A percentile compares a stretch with the other conserved stretches of the same genome.
Evolutionary conservation across 2,329 filamentous ascomycete species (phyloP).

Genomic region (Penicillium sp.): DNA sequence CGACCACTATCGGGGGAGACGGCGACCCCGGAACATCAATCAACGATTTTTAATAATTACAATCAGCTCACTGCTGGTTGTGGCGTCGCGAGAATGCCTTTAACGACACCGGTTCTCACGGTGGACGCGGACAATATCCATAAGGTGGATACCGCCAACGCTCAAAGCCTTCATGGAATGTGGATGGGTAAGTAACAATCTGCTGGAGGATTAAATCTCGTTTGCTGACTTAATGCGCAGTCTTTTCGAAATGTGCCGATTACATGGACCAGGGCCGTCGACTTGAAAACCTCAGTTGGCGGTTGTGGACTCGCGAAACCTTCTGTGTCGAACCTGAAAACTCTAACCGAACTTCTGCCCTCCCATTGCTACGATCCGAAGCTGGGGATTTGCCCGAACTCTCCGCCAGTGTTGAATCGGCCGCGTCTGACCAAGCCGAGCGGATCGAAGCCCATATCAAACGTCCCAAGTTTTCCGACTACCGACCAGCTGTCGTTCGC

Average conservation of each 20-base stretch:
- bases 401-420: constrained; percentile 74
- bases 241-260: constrained; percentile 91
- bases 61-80: constrained; percentile 17
- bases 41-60: constrained; percentile 1
- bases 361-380: constrained; percentile 47
- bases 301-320: constrained; percentile 89
- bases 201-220: not conserved
- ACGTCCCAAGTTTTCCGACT: constrained; percentile 62
- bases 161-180: constrained; percentile 92
- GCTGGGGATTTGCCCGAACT: constrained; percentile 64
- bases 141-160: constrained; percentile 89
- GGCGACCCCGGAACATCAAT: constrained; percentile 41
- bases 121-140: constrained; percentile 90
- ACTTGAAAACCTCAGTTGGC: constrained; percentile 93
- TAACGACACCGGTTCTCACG: constrained; percentile 82
- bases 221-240: constrained; percentile 45
- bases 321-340: constrained; percentile 72
- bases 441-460: constrained; percentile 58
- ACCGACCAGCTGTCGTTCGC: constrained; percentile 52
- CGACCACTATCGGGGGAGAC: constrained; percentile 45
- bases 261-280: constrained; percentile 89
- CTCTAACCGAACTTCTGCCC: constrained; percentile 53
- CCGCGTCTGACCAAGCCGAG: constrained; percentile 61
- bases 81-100: constrained; percentile 65
- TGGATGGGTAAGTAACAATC: constrained; percentile 77